Conservation (phyloP, 2,329 filamentous ascomycete species). For the Sordariomycetes sp. region DNA sequence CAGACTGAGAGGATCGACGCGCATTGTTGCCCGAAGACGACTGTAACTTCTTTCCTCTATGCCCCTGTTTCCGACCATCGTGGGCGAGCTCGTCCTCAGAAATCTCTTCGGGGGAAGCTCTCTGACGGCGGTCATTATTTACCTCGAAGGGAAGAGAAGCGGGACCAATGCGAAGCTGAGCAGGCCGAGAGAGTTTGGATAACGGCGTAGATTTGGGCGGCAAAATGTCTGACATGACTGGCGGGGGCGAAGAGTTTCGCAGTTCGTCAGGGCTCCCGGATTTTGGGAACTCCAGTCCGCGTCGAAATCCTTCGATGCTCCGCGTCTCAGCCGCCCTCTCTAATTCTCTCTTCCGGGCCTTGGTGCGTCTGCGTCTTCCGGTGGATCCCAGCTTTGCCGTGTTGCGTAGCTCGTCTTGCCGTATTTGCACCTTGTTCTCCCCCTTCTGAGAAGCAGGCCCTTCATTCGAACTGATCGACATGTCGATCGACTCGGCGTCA, state of each 20-base stretch:
- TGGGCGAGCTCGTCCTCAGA: constrained; percentile 2
- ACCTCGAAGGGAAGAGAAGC: background rate
- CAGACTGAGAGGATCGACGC: background rate
- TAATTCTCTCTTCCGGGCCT: background rate
- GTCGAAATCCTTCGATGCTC: background rate
- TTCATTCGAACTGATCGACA: background rate
- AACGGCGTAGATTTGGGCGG: background rate
- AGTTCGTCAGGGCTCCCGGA: constrained; percentile 2
- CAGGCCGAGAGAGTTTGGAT: background rate
- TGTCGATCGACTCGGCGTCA: background rate
- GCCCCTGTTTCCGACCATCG: background rate
- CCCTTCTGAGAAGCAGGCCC: background rate
- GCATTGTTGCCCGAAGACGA: background rate
- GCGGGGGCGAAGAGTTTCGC: background rate
- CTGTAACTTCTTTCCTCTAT: background rate
- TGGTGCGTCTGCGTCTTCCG: too few species aligned
- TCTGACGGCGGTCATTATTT: background rate
- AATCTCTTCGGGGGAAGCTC: background rate
- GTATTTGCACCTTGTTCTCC: background rate
- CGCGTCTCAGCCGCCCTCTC: background rate
- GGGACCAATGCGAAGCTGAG: background rate
- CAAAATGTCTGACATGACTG: background rate
- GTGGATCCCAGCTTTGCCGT: too few species aligned
- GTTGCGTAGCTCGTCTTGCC: background rate
- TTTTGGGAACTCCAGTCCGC: background rate